Base-by-base conservation (phyloP, 2,329 filamentous ascomycete species). In the Alternaria hordeiaustralica region DNA sequence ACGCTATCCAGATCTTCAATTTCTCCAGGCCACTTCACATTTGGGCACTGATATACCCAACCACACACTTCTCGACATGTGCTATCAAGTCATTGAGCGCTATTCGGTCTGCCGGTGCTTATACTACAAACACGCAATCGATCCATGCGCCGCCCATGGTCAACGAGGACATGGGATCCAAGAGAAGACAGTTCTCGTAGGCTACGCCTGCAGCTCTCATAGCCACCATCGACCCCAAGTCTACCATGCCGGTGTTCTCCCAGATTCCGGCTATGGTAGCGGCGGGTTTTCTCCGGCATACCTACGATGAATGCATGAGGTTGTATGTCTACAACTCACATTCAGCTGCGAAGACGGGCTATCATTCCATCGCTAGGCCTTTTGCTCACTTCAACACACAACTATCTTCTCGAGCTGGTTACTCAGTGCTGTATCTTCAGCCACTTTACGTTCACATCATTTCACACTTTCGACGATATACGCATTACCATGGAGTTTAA, bases 41-140 rank as follows among this genome's bases (percentile, higher is more conserved):
- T 41, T 13, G 54, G 18, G 15, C 26, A 33, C 44, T 26, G 23
- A 11, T 15, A 21, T 13, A 44, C 13, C 12, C 63, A 26, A n/a
- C 43, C 13, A 44, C 25, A 21, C 7, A 21, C 33, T 47, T 47
- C 15, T 41, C 68, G 71, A 60, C 65, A 97, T 97, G 94, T 97
- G 94, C 77, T 94, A 93, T 76, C 92, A 94, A 82, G 82, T 97
- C 66, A 85, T 95, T 73, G 94, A 97, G 81, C 87, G 92, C 63
- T 97, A 94, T 84, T 90, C 93, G 59, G 92, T 91, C 60, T 97
- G 94, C 86, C 88, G 89, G 68, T 97, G 94, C 82, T 86, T 95
- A 72, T 96, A 97, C 85, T 93, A 95, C 84, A 87, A 90, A 75
- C 94, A 97, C 79, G 89, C 92, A 51, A 86, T 97, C 72, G 94